Percentiles rank a stretch among this genome's conserved stretches.
Conservation (phyloP, 75 land plant species). For the Selaginella tamariscina region DNA sequence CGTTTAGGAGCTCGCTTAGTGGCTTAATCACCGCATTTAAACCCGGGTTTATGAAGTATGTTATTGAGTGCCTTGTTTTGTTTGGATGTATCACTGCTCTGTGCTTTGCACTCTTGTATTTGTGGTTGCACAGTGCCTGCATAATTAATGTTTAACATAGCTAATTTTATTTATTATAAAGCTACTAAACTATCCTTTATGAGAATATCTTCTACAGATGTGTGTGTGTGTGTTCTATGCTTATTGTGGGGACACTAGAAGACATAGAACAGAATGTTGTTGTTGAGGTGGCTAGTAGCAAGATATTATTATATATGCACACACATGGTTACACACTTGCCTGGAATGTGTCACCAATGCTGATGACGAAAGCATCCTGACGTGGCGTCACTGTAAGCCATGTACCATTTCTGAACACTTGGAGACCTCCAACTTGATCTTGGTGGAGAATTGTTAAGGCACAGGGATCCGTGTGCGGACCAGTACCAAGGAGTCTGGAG, state of each 20-base stretch:
- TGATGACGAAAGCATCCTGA: slow-evolving; percentile 35
- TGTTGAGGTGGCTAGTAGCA: too few relatives aligned
- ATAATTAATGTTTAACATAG: slow-evolving; percentile 7
- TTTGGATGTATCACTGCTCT: neutral
- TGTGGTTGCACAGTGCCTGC: neutral
- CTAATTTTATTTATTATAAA: too few relatives aligned
- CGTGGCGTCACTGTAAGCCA: slow-evolving; percentile 38
- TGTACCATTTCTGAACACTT: slow-evolving; percentile 30
- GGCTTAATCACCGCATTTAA: neutral
- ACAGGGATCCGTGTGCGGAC: slow-evolving; percentile 52
- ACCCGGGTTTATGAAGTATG: neutral
- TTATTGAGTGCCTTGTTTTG: neutral
- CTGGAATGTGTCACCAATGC: slow-evolving; percentile 60
- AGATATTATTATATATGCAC: neutral
- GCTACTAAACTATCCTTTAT: too few relatives aligned
- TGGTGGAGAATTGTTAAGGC: slow-evolving; percentile 53
- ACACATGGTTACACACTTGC: slow-evolving; percentile 14
- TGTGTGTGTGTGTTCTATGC: too few relatives aligned
- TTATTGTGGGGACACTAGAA: too few relatives aligned
- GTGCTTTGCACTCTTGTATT: neutral
- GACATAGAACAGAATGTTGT: too few relatives aligned
- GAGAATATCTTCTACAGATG: too few relatives aligned
- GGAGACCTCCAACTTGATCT: slow-evolving; percentile 45
- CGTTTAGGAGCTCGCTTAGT: neutral
- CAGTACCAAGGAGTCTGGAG: slow-evolving; percentile 32